These are phyloP conservation scores for Gossypium herbaceum DNA, from an alignment of 345 rosid genomes.

Conservation along the genomic window DNA sequence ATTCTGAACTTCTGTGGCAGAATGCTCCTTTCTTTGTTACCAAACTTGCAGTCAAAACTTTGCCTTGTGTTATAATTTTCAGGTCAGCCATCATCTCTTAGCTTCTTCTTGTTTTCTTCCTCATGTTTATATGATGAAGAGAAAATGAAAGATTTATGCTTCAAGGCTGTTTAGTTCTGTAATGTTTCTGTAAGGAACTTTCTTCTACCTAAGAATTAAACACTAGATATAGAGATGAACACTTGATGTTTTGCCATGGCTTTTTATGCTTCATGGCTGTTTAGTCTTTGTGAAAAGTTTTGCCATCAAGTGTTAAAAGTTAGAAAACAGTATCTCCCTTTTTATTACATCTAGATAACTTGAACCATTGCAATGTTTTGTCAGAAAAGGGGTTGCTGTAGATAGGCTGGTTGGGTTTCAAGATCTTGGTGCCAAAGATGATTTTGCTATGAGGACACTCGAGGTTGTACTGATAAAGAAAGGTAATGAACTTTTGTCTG, in stretches of 20 bases:
- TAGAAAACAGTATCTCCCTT: background rate
- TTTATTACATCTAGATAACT: background rate
- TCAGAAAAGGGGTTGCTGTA: slow-evolving; percentile 66
- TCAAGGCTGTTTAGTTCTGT: background rate
- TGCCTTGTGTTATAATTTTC: slow-evolving; percentile 89
- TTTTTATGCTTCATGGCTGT: background rate
- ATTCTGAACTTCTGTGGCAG: slow-evolving; percentile 37
- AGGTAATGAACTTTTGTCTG: slow-evolving; percentile 35
- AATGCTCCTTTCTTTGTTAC: slow-evolving; percentile 89
- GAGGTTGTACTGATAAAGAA: slow-evolving; percentile 62
- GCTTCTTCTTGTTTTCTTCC: background rate
- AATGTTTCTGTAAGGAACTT: background rate
- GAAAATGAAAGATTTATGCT: background rate
- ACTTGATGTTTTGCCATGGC: no score
- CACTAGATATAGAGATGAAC: background rate
- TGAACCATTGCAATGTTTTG: slow-evolving; percentile 4
- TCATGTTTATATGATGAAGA: background rate
- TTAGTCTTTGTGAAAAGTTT: background rate
- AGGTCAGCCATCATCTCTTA: slow-evolving; percentile 40
- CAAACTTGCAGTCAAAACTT: slow-evolving; percentile 80
- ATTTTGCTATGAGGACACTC: slow-evolving; percentile 53
- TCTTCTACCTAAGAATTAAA: background rate
- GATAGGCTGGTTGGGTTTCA: slow-evolving; percentile 88
- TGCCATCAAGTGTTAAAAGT: slow-evolving; percentile 9
- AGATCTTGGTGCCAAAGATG: slow-evolving; percentile 84